Conservation (phyloP, 768 basidiomycete genomes). For the Chiua virens region DNA sequence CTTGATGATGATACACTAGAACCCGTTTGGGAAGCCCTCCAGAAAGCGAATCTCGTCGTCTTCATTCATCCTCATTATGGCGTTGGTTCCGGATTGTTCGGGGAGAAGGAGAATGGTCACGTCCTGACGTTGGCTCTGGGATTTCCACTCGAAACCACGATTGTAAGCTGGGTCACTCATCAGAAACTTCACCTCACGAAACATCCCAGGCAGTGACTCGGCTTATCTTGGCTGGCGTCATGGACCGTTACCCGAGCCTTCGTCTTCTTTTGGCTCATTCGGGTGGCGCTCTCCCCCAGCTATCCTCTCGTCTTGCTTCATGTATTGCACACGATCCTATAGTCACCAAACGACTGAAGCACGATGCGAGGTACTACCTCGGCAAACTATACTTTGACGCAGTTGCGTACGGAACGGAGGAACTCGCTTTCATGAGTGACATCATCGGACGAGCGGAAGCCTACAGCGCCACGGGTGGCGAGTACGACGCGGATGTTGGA, state of each 20-base stretch:
- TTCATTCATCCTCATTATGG: slow-evolving; percentile 91
- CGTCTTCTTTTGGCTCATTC: slow-evolving; percentile 84
- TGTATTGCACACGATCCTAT: slow-evolving; percentile 86
- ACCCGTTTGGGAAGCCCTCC: slow-evolving; percentile 80
- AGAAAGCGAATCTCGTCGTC: slow-evolving; percentile 65
- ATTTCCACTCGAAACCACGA: slow-evolving; percentile 90
- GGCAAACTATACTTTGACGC: slow-evolving; percentile 82
- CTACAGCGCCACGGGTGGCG: slow-evolving; percentile 40
- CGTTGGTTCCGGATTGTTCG: slow-evolving; percentile 71
- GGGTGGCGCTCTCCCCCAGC: slow-evolving; percentile 78
- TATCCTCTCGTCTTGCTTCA: slow-evolving; percentile 82
- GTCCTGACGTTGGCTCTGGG: slow-evolving; percentile 85
- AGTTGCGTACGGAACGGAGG: slow-evolving; percentile 86
- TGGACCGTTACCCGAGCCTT: slow-evolving; percentile 77
- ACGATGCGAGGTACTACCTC: slow-evolving; percentile 83
- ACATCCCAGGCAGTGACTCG: slow-evolving; percentile 63
- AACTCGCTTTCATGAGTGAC: slow-evolving; percentile 75
- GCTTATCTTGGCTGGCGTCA: slow-evolving; percentile 75
- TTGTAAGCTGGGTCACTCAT: slow-evolving; percentile 45
- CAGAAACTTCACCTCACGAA: slow-evolving; percentile 5
- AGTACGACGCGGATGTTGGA: slow-evolving; percentile 39
- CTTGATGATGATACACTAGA: slow-evolving; percentile 79
- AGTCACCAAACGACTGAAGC: slow-evolving; percentile 69
- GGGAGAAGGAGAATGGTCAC: slow-evolving; percentile 78
- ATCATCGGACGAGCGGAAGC: slow-evolving; percentile 59